Evolutionary conservation across 2,329 filamentous ascomycete genomes (phyloP).

Genomic region (Trichoderma brevicompactum): DNA sequence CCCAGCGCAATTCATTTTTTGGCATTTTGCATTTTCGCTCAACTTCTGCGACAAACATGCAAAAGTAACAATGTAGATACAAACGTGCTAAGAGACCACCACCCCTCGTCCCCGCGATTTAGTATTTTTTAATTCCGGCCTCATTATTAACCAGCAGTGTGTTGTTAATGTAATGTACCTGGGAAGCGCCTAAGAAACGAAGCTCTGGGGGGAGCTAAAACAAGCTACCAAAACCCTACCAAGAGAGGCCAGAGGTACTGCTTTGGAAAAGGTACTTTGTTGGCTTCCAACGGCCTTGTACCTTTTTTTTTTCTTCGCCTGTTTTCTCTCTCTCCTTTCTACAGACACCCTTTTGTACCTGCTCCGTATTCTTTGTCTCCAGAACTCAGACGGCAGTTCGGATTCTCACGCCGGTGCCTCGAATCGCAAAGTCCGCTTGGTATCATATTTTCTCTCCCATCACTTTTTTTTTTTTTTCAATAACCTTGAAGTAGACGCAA

Average conservation of each 20-base stretch:
- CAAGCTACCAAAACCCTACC: not conserved
- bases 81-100: too few species aligned
- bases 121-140: too few species aligned
- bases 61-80: too few species aligned
- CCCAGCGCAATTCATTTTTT: not conserved
- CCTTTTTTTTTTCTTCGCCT: not conserved
- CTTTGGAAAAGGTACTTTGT: conserved; percentile 9
- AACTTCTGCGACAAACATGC: not conserved
- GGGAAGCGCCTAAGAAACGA: too few species aligned
- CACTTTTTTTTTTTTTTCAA: not conserved
- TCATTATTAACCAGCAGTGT: too few species aligned
- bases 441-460: not conserved
- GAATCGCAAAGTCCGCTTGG: not conserved
- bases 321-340: not conserved
- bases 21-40: not conserved
- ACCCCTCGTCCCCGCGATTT: too few species aligned
- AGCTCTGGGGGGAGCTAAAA: not conserved
- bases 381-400: too few species aligned
- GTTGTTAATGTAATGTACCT: too few species aligned
- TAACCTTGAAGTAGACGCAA: not conserved
- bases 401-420: too few species aligned
- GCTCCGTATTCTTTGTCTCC: too few species aligned
- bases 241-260: not conserved
- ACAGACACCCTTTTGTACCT: not conserved
- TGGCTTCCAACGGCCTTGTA: not conserved